Evolutionary conservation across 2,329 filamentous ascomycete species (phyloP), one percentile per base, ranked within the genome.

Genomic region (Diaporthe helianthi): DNA sequence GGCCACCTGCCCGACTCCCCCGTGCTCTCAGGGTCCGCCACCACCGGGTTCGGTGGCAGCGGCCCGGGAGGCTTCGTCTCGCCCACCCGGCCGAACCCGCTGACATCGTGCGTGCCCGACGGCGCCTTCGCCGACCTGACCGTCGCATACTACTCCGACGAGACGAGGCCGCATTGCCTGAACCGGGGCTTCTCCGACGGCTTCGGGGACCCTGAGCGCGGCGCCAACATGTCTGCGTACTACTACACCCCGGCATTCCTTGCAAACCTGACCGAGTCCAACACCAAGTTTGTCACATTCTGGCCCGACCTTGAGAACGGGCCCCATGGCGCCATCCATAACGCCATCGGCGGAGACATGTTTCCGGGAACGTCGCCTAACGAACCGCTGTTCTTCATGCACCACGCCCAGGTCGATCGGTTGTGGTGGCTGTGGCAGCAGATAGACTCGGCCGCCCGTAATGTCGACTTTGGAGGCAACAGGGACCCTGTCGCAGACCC

Each of bases 51-150:
- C 19, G 58, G 58, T 13, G 58, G 58, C 41, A 61, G 24, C 81
- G 79, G 74, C 78, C 82, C 10, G 69, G 76, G 5, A 80, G 85
- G 58, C 77, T 79, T 2, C 70, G 73, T 69, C 78, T 80, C 71
- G 83, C 83, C 1, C 81, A 82, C 12, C 73, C 85, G 53, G 84
- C 87, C 72, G 82, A 84, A 84, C 70, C 80, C 80, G 64, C 79
- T 78, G 13, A 81, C 78, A 54, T 80, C 77, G 52, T 75, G 83
- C 80, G 79, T 78, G 15, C 80, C 82, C 9, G 79, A 84, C 68
- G 83, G 83, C 6, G 77, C 69, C 4, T 78, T 75, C 55, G 71
- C 73, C 0, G 3, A 58, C 52, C 52, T 51, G 19, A 67, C 46
- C 1, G 26, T 47, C 12, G 41, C 41, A 4, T 61, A 61, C n/a